phyloP scores from a whole-genome alignment of 2,329 filamentous ascomycete species.

The Sporothrix euskadiensis region DNA sequence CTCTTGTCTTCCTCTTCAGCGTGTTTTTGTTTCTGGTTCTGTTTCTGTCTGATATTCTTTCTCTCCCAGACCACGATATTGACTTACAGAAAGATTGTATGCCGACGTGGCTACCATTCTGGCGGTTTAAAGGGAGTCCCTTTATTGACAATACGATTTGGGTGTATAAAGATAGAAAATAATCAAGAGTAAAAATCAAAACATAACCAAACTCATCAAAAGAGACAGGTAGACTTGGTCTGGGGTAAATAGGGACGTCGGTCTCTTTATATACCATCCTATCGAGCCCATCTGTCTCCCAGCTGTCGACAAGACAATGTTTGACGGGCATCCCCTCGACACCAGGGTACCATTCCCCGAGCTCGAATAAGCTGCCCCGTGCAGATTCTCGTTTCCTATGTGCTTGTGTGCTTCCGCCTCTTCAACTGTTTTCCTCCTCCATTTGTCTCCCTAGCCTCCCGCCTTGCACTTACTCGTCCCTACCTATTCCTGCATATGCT shows the following conservation, averaged over 20 bases:
- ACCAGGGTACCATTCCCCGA: slow-evolving; percentile 20
- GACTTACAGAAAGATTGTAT: slow-evolving; percentile 19
- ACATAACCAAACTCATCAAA: background rate
- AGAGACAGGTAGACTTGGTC: background rate
- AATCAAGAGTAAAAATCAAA: background rate
- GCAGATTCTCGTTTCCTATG: background rate
- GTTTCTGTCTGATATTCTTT: background rate
- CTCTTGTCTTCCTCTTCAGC: background rate
- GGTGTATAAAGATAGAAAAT: background rate
- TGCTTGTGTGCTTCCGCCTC: background rate
- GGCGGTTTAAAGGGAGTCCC: background rate
- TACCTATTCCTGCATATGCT: background rate
- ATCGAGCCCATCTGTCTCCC: background rate
- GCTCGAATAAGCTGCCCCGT: background rate
- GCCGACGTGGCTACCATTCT: slow-evolving; percentile 20
- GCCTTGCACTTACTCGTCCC: background rate
- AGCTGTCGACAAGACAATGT: background rate
- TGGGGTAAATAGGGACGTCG: no score
- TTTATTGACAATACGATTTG: background rate
- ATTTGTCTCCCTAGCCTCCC: no score
- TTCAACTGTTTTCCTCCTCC: background rate
- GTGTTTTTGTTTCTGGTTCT: background rate
- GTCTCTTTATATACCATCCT: slow-evolving; percentile 6
- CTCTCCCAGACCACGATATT: no score
- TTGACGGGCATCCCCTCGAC: background rate